Percentiles rank a stretch among this genome's conserved stretches.
Conservation (phyloP, 495 filamentous ascomycete species). For the Penicillium coffeae region DNA sequence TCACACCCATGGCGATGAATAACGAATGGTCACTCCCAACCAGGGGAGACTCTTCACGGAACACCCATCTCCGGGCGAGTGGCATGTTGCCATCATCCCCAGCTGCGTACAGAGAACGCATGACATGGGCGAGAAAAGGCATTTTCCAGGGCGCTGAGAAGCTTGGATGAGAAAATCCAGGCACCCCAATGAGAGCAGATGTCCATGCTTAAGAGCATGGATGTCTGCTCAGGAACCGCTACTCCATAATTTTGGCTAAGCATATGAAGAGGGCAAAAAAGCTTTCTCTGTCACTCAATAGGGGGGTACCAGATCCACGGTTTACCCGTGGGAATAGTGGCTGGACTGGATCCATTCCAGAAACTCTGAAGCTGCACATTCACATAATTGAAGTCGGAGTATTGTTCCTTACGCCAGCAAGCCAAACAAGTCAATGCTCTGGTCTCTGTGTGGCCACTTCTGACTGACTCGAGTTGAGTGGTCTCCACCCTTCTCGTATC, state of each 20-base stretch:
- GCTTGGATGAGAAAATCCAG: slow-evolving; percentile 1
- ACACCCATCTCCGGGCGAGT: slow-evolving; percentile 21
- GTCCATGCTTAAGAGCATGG: background rate
- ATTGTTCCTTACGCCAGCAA: too few species aligned
- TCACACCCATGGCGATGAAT: slow-evolving; percentile 53
- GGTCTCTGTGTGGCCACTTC: slow-evolving; percentile 1
- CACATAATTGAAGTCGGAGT: too few species aligned
- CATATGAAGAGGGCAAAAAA: background rate
- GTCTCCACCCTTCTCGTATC: slow-evolving; percentile 6
- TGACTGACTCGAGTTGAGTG: background rate
- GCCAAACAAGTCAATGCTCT: slow-evolving; percentile 2
- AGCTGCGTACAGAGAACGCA: slow-evolving; percentile 14
- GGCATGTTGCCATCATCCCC: slow-evolving; percentile 3
- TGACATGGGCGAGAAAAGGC: slow-evolving; percentile 13
- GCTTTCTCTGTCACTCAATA: background rate
- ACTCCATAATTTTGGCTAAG: slow-evolving; percentile 1
- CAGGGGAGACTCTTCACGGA: slow-evolving; percentile 15
- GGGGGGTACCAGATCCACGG: slow-evolving; percentile 7
- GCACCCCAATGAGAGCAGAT: background rate
- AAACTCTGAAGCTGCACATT: too few species aligned
- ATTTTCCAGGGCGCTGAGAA: slow-evolving; percentile 2
- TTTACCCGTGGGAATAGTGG: slow-evolving; percentile 2
- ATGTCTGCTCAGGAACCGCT: background rate
- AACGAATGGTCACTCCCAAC: slow-evolving; percentile 30
- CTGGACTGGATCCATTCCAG: too few species aligned